A percentile compares a stretch with the other conserved stretches of the same genome.
Conservation (phyloP, 1,139 yeast species). For the Oligophagozyma castellii region DNA sequence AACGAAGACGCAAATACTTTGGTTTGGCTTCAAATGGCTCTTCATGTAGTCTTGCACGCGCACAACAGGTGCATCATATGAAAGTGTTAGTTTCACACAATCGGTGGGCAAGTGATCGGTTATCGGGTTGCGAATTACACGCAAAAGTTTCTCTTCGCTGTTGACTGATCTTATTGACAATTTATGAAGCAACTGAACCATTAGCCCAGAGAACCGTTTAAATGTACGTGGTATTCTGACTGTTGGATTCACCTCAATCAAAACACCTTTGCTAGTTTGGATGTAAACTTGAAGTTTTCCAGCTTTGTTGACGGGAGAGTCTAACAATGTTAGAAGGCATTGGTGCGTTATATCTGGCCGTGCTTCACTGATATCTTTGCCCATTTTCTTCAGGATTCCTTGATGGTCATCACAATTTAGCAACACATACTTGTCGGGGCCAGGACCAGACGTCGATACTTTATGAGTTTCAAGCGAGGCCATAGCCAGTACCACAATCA, state of each 20-base stretch:
- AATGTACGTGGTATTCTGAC: constrained; percentile 97
- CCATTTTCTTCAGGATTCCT: constrained; percentile 88
- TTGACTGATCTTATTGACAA: constrained; percentile 87
- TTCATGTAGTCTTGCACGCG: constrained; percentile 78
- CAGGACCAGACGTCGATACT: constrained; percentile 58
- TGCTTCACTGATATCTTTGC: constrained; percentile 93
- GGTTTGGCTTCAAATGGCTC: constrained; percentile 26
- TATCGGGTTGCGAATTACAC: constrained; percentile 91
- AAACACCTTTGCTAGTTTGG: constrained; percentile 88
- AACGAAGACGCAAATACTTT: constrained; percentile 92
- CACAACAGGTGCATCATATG: constrained; percentile 84
- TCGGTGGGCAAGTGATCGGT: constrained; percentile 94
- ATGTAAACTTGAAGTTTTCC: constrained; percentile 93
- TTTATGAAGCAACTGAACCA: constrained; percentile 91
- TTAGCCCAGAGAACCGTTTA: constrained; percentile 90
- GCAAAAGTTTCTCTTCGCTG: constrained; percentile 84
- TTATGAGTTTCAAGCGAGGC: constrained; percentile 94
- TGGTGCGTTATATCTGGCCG: constrained; percentile 97
- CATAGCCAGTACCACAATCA: constrained; percentile 84
- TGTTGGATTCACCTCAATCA: constrained; percentile 88
- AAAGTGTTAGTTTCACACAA: constrained; percentile 83
- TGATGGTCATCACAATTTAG: constrained; percentile 97
- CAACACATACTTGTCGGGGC: constrained; percentile 85
- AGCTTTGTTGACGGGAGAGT: constrained; percentile 94
- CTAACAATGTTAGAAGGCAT: constrained; percentile 82